Base-by-base conservation (phyloP, 2,329 filamentous ascomycete genomes). In the Aureobasidium sp. region DNA sequence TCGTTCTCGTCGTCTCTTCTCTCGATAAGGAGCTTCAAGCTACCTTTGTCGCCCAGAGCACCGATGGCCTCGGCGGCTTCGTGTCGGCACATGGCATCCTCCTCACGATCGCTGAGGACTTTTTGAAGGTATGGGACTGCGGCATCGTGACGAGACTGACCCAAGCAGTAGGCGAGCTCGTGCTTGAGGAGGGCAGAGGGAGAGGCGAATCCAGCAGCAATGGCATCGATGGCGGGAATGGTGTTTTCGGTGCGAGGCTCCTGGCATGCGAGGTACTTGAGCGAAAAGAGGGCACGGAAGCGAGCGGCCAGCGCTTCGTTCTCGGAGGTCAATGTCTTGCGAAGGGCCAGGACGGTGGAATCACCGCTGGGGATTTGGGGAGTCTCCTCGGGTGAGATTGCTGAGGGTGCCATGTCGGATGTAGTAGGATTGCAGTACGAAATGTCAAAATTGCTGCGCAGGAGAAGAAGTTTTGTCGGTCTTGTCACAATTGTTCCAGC, bases 1-100 rank as follows among this genome's bases (percentile, higher is more conserved):
- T 97, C 92, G 20, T 84, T 85, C 65, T 81, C 76, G 65, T 90
- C 85, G 72, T 97, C 89, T 65, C 90, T 83, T 71, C 91, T 84
- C 66, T 84, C 75, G 72, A 82, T 84, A 67, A 99, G 78, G 37
- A 97, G 76, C 2, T 85, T 84, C 71, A 99, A 74, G 71, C 90
- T 92, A 4, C 82, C 82, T 34, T 80, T 77, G 72, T 93, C 86
- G 4, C 90, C 91, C 64, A 99, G 79, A 12, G 94, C 94, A 14
- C 91, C 94, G 15, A 99, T 81, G 2, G 94, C 94, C 79, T 99
- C 94, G 2, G 93, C 94, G 17, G 94, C 93, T 79, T 99, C 94
- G 70, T 99, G 94, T 68, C 94, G 84, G 75, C 91, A 95, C 92
- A 99, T 99, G 41, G 89, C 77, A 78, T 97, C 92, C 76, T 97